A percentile compares a stretch with the other conserved stretches of the same genome.
Evolutionary conservation across 148 eudicot genomes (phyloP).

Genomic region (Beta vulgaris): DNA sequence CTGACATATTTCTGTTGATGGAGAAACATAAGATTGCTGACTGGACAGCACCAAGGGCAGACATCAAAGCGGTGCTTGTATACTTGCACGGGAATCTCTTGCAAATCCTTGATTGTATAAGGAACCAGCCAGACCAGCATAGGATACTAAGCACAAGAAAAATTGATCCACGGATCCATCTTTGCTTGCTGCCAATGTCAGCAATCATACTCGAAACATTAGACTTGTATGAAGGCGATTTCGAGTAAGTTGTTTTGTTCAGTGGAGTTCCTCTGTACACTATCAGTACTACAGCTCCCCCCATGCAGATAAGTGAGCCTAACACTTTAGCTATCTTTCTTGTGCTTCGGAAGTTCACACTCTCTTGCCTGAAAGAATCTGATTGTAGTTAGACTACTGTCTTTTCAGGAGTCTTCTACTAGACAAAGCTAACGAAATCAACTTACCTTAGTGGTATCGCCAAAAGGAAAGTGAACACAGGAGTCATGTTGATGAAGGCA

Average conservation of each 20-base stretch:
- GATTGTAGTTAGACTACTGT: neutral
- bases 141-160: conserved; percentile 43
- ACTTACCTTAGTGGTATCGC: conserved; percentile 60
- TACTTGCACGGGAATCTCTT: conserved; percentile 55
- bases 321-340: conserved; percentile 59
- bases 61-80: conserved; percentile 59
- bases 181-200: conserved; percentile 9
- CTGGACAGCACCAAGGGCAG: conserved; percentile 59
- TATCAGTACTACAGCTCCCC: conserved; percentile 51
- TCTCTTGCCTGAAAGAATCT: conserved; percentile 54
- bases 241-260: conserved; percentile 4
- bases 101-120: conserved; percentile 55
- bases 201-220: conserved; percentile 7
- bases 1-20: conserved; percentile 32
- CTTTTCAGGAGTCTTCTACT: neutral
- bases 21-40: conserved; percentile 41
- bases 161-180: conserved; percentile 46
- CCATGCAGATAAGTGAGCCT: conserved; percentile 48
- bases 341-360: conserved; percentile 44
- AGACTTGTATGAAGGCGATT: conserved; percentile 1
- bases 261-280: conserved; percentile 59
- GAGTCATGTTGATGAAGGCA: conserved; percentile 64
- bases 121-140: conserved; percentile 80
- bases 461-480: conserved; percentile 60
- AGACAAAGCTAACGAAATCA: neutral